phyloP scores from a whole-genome alignment of 768 basidiomycete species.

The Boletellus ananiceps region DNA sequence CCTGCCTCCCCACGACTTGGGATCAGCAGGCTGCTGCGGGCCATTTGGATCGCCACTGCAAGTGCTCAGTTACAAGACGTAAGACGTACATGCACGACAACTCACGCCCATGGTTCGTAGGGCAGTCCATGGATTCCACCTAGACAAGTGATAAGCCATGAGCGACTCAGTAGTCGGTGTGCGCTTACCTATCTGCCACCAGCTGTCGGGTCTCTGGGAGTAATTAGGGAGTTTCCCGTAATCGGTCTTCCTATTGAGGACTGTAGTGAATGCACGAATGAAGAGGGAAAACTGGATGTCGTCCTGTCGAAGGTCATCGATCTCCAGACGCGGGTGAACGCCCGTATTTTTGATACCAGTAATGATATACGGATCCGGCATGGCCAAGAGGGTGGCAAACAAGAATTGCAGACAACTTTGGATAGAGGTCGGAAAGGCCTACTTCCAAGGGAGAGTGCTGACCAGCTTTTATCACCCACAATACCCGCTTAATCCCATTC shows the following conservation, averaged over 20 bases:
- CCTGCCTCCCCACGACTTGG: conserved; percentile 8
- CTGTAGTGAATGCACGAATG: conserved; percentile 9
- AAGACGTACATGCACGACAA: neutral
- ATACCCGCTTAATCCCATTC: no score
- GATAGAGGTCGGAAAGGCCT: no score
- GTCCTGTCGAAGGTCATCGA: conserved; percentile 11
- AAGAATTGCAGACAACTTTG: no score
- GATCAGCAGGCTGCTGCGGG: conserved; percentile 3
- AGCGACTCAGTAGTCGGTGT: neutral
- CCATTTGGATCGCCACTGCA: conserved; percentile 17
- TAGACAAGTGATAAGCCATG: neutral
- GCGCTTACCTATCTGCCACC: conserved; percentile 18
- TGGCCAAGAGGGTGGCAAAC: neutral
- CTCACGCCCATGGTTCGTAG: conserved; percentile 12
- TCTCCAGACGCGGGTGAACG: conserved; percentile 13
- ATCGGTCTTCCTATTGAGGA: conserved; percentile 3
- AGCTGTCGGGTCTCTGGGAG: conserved; percentile 17
- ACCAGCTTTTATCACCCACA: no score
- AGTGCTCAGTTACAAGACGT: neutral
- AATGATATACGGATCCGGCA: conserved; percentile 13
- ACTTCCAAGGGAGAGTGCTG: no score
- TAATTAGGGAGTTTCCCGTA: conserved; percentile 1
- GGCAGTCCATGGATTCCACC: conserved; percentile 18
- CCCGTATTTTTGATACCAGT: conserved; percentile 1
- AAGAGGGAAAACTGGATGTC: conserved; percentile 17